A percentile compares a stretch with the other conserved stretches of the same genome.
Evolutionary conservation across 2,329 filamentous ascomycete genomes (phyloP).

Genomic region (Fusarium globosum): DNA sequence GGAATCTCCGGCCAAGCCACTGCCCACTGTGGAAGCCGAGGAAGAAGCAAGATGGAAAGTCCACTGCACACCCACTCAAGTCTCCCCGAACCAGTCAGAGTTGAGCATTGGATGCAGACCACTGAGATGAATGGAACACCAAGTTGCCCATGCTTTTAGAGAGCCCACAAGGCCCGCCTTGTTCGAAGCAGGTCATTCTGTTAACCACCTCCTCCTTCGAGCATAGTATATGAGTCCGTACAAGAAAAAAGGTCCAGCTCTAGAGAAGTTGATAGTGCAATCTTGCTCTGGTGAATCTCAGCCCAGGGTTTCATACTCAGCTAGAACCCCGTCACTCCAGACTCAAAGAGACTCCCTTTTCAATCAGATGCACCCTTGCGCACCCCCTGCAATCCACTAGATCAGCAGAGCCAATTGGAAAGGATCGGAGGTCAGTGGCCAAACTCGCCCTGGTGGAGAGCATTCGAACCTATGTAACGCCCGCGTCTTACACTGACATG

Average conservation of each 20-base stretch:
- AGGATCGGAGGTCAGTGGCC: conserved; percentile 17
- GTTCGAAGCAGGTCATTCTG: conserved; percentile 31
- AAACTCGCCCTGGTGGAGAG: conserved; percentile 35
- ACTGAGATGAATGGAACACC: conserved; percentile 34
- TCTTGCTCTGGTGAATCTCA: background rate
- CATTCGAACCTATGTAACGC: conserved; percentile 22
- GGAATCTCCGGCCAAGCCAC: conserved; percentile 42
- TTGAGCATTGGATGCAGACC: conserved; percentile 3
- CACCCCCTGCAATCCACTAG: conserved; percentile 24
- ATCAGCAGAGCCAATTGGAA: conserved; percentile 25
- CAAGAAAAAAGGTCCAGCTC: conserved; percentile 15
- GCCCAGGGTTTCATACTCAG: conserved; percentile 17
- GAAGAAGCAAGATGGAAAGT: conserved; percentile 45
- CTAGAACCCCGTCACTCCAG: conserved; percentile 4
- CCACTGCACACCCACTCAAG: conserved; percentile 39
- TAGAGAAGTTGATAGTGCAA: background rate
- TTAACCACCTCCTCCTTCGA: conserved; percentile 43
- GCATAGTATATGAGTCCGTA: conserved; percentile 32
- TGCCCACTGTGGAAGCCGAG: conserved; percentile 41
- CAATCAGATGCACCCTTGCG: conserved; percentile 21
- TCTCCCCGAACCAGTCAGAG: conserved; percentile 27
- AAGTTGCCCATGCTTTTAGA: conserved; percentile 23
- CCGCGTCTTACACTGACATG: conserved; percentile 36
- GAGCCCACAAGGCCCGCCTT: conserved; percentile 32
- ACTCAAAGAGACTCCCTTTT: conserved; percentile 18